Evolutionary conservation across 257 asterid genomes (phyloP).

Genomic region (Nicotiana undulata): DNA sequence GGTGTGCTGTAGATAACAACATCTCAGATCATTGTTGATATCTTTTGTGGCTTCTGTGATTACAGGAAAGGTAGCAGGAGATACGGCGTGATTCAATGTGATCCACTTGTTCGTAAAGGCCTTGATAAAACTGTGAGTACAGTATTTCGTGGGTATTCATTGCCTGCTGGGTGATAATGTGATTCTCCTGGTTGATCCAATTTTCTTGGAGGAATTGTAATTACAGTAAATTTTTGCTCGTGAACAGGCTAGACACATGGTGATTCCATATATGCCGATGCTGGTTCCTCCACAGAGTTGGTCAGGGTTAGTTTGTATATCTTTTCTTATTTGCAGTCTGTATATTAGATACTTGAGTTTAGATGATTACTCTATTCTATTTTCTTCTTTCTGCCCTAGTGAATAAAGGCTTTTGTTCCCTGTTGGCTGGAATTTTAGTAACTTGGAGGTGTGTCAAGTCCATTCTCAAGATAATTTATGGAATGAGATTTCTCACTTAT

Average conservation of each 20-base stretch:
- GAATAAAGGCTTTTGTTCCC: not conserved
- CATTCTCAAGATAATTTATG: not conserved
- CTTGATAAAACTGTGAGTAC: constrained; percentile 80
- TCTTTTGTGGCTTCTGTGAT: not conserved
- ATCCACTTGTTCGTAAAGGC: constrained; percentile 90
- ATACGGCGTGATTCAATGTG: constrained; percentile 94
- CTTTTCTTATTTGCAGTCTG: not conserved
- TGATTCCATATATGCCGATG: constrained; percentile 99
- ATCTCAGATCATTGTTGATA: not conserved
- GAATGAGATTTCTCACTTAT: not conserved
- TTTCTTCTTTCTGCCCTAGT: not conserved
- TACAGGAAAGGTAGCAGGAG: constrained; percentile 66
- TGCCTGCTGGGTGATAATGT: not conserved
- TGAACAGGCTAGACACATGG: constrained; percentile 94
- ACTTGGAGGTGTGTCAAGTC: not conserved
- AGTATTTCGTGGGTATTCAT: not conserved
- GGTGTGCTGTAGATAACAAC: not conserved
- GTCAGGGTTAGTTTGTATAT: constrained; percentile 51
- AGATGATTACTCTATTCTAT: not conserved
- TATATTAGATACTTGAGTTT: not conserved
- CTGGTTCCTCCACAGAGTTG: constrained; percentile 84
- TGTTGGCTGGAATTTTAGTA: not conserved
- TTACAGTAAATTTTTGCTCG: constrained; percentile 9
- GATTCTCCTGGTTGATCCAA: not conserved
- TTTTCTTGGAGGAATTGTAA: not conserved